Base-by-base conservation (phyloP, 805 yeast genomes). In the Ogataea neopini region DNA sequence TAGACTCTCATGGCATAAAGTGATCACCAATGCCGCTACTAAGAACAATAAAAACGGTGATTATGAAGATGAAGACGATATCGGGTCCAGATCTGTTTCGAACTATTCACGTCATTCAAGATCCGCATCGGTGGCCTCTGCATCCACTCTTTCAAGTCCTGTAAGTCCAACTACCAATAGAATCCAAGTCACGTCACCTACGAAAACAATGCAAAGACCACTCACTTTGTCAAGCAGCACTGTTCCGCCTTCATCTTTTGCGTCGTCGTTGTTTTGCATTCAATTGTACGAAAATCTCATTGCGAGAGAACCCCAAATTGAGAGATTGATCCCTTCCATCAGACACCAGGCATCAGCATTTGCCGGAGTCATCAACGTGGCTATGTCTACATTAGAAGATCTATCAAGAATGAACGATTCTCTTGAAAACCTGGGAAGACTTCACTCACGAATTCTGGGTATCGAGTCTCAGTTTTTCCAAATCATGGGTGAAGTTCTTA, bases 341-440 rank as follows among this genome's bases (percentile, higher is more conserved):
- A 77, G 77, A 52, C 90, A 86, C 61, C 96, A 88, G 67, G 89
- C 94, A 1, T 78, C 81, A 13, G 78, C 91, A 6, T 84, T 88
- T 70, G 89, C 92, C 0, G 90, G 91, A 4, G 88, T 88, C 15
- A 64, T 88, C 56, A 77, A 86, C 23, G 74, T 81, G 36, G 86
- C 91, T 2, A 79, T 88, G 49, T 66, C 76, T 23, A 81, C 80
- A 54, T 69, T 88, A 44, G 90, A 85, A 45, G 74, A 82, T 53
- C 69, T 87, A 44, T 60, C 74, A 2, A 64, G 67, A 6, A 67
- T 87, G 55, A 83, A 84, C 57, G 84, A 75, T 20, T 83, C 82
- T 47, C 67, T 88, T 42, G 70, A 69, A 37, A 76, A 78, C 40
- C 66, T 88, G 54, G 95, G 91, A 1, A 86, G 85, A 60, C 71